phyloP scores from a whole-genome alignment of 345 rosid species.

The Euclidium syriacum region DNA sequence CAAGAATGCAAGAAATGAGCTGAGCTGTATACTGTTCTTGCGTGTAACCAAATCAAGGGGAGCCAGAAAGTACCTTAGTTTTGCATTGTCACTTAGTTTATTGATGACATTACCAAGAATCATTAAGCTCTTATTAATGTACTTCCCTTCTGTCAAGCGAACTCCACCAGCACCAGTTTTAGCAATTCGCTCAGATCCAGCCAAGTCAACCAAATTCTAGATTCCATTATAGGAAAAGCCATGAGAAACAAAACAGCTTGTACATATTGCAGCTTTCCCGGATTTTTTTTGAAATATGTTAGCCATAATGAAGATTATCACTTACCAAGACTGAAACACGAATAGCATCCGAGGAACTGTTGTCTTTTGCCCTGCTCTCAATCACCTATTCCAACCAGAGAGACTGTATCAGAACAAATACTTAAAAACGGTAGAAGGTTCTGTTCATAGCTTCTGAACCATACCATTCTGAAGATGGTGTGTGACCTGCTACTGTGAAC shows the following conservation, averaged over 20 bases:
- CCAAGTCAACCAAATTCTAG: slow-evolving; percentile 92
- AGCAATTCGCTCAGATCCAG: slow-evolving; percentile 91
- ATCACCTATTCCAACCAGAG: slow-evolving; percentile 55
- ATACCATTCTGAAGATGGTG: slow-evolving; percentile 95
- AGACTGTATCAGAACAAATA: neutral
- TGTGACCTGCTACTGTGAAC: slow-evolving; percentile 95
- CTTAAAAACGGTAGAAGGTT: neutral
- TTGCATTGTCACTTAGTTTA: slow-evolving; percentile 77
- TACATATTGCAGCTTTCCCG: neutral
- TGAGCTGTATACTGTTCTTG: neutral
- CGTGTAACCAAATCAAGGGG: neutral
- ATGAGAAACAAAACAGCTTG: neutral
- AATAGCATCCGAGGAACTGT: slow-evolving; percentile 51
- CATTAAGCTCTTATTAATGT: slow-evolving; percentile 96
- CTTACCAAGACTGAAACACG: slow-evolving; percentile 90
- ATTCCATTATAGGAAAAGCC: slow-evolving; percentile 13
- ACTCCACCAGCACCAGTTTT: slow-evolving; percentile 96
- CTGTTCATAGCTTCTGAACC: neutral
- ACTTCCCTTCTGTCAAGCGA: slow-evolving; percentile 86
- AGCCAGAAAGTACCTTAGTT: slow-evolving; percentile 57
- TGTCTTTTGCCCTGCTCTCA: slow-evolving; percentile 74
- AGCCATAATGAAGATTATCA: neutral
- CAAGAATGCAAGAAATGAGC: slow-evolving; percentile 3
- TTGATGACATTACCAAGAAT: slow-evolving; percentile 93
- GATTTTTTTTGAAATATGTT: slow-evolving; percentile 4